Conservation (phyloP, 2,329 filamentous ascomycete species). For the Penicillium sp. region DNA sequence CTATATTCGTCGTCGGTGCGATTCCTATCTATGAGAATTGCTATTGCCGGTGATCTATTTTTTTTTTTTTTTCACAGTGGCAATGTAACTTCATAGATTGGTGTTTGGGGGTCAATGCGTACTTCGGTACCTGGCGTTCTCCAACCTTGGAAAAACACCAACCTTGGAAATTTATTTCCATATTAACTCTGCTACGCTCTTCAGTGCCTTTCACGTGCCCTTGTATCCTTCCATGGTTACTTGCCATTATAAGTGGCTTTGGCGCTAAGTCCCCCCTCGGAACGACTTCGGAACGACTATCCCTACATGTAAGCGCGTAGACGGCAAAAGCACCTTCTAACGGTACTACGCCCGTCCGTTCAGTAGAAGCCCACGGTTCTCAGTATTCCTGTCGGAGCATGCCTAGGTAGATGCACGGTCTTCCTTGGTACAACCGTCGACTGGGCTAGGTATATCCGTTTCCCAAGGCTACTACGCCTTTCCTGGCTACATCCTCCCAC, state of each 20-base stretch:
- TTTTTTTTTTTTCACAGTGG: background rate
- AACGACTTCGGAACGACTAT: background rate
- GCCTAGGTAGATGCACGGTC: background rate
- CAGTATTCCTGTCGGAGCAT: too few relatives aligned
- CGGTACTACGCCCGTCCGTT: background rate
- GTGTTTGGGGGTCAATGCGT: background rate
- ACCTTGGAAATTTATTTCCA: too few relatives aligned
- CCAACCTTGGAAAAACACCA: too few relatives aligned
- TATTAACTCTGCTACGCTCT: background rate
- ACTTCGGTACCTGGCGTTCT: background rate
- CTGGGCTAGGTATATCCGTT: background rate
- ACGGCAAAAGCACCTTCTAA: background rate
- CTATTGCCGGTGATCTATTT: background rate
- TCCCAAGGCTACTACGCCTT: too few relatives aligned
- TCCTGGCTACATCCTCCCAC: background rate
- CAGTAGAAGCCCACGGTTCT: too few relatives aligned
- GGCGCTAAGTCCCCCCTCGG: background rate
- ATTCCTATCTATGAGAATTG: background rate
- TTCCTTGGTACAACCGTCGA: background rate
- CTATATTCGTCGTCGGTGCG: background rate
- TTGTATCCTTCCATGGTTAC: background rate
- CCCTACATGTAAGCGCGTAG: background rate
- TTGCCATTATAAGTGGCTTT: background rate
- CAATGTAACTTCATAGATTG: background rate
- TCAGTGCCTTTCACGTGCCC: background rate